These are phyloP conservation scores for Eremochloa ophiuroides DNA, from an alignment of 176 grass and related monocot species.

Conservation along the genomic window DNA sequence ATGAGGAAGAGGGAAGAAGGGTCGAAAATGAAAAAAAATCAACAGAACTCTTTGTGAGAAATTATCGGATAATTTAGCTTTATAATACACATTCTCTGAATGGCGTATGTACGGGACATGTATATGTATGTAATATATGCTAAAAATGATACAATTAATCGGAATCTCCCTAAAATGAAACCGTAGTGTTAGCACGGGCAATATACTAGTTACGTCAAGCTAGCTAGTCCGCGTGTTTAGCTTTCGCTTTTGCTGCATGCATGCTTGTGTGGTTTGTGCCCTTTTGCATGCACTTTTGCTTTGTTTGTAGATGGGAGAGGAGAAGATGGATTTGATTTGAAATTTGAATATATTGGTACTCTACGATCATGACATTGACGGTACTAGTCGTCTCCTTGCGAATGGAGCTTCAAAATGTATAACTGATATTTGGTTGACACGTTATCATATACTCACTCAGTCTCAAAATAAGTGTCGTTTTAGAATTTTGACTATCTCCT, in stretches of 20 bases:
- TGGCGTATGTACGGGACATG: too few relatives aligned
- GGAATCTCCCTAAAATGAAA: too few relatives aligned
- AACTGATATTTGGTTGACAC: neutral
- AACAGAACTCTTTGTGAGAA: too few relatives aligned
- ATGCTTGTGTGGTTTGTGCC: neutral
- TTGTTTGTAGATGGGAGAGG: neutral
- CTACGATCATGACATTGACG: neutral
- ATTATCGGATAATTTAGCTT: too few relatives aligned
- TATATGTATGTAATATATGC: too few relatives aligned
- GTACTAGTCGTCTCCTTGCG: neutral
- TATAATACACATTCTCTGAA: too few relatives aligned
- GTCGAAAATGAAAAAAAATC: too few relatives aligned
- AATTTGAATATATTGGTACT: neutral
- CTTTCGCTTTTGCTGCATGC: conserved; percentile 11
- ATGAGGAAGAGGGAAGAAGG: too few relatives aligned
- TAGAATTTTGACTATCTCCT: too few relatives aligned
- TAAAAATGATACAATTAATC: too few relatives aligned
- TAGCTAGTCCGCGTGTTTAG: neutral
- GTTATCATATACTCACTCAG: neutral
- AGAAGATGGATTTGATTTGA: conserved; percentile 26
- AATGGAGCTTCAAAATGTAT: neutral
- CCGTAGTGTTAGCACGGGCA: too few relatives aligned
- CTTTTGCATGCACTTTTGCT: neutral
- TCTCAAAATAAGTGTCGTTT: too few relatives aligned
- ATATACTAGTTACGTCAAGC: neutral